Evolutionary conservation across 2,329 filamentous ascomycete species (phyloP), one percentile per base, ranked within the genome.

Genomic region (Hypoxylon sp.): DNA sequence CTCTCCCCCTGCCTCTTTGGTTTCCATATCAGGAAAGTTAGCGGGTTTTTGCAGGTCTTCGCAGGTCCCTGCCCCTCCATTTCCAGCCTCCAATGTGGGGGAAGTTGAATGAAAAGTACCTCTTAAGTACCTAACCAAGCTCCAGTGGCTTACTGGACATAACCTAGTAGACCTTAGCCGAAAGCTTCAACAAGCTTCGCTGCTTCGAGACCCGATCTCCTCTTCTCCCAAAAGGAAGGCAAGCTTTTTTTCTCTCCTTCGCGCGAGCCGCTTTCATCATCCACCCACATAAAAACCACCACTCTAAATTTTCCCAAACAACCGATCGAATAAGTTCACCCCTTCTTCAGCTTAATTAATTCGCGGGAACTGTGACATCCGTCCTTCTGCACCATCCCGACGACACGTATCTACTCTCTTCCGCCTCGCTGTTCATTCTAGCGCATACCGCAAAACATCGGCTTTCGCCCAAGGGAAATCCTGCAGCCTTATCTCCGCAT

Each of bases 261-360:
- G 62, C 53, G 46, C 65, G 73, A 75, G 72, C 74, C 75, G 74
- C 74, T 76, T 75, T 75, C 75, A 76, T 76, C 75, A 76, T 77
- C 63, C 70, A 71, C 66, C 64, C 65, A 34, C 68, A 72, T 57
- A 64, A 61, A 68, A 60, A 63, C 49, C 58, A 66, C 41, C 57
- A 43, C 56, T 45, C 60, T 38, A 59, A 65, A 60, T 65, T 60
- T 63, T 36, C 56, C 43, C 34, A 65, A 65, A 63, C 60, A 64
- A 63, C 46, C 68, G 62, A 71, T 11, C 52, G 56, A 60, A 60
- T 67, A 59, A 51, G 23, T 52, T 52, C 58, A 58, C 53, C 41
- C 59, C 25, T 10, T 56, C 58, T 36, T 11, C 55, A 50, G 32
- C 30, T 64, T 62, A 64, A 65, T 56, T 67, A 60, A 60, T 58